Base-by-base conservation (phyloP, 306 rosid species). In the Prunus armeniaca region DNA sequence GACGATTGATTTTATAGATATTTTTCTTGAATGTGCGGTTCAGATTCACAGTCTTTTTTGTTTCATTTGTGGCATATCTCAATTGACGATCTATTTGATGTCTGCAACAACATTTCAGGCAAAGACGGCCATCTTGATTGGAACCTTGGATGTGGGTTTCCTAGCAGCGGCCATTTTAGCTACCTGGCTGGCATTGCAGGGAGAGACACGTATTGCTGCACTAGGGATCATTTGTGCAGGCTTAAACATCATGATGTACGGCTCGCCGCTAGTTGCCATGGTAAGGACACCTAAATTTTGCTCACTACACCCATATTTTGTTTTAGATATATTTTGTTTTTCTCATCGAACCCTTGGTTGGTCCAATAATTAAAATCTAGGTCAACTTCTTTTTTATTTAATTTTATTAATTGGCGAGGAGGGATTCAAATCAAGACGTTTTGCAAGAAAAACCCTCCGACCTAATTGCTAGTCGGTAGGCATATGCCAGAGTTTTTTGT, bases 241-340 rank as follows among this genome's bases (percentile, higher is more conserved):
- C 24, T 69, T 90, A 2, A 88, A 88, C 74, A 82, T 90, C 73
- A 64, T 88, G 14, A 86, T 90, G 92, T 90, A 90, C 65, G 85
- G 63, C 12, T 90, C 92, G 18, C 92, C 96, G 69, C 82, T 90
- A 0, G 77, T 84, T 24, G 81, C 80, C 79, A 83, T 78, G 87
- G 96, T 90, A 81, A 77, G 57, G 6, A 50, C 30, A 7, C 47
- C 30, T 22, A 25, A 47, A 65, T 52, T 52, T 13, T 9, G 22
- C 8, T 17, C 11, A 5, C 0, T 58, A 6, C 20, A 20, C 17
- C 43, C 43, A 34, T 34, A 34, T 1, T 38, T 38, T 6, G 9
- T 38, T 38, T 34, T 34, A 34, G 7, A 34, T 34, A 5, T 24
- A 0, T 0, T 0, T 34, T 34, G 6, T 38, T 6, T 38, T 38